These are phyloP conservation scores for Metschnikowia bowlesiae DNA, from an alignment of 805 yeast species.

Conservation along the genomic window DNA sequence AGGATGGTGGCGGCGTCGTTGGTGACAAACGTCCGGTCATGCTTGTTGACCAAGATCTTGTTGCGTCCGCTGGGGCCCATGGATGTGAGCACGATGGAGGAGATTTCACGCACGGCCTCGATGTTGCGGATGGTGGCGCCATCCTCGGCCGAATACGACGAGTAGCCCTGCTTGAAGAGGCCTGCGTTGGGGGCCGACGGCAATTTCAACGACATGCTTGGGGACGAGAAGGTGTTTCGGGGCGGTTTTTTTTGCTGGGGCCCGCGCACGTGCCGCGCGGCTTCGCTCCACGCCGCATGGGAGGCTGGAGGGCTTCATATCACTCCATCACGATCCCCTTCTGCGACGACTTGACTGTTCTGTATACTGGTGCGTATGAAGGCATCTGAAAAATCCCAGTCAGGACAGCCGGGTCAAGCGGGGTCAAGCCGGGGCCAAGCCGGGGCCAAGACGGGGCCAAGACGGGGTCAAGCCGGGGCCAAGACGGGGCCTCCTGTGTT, in stretches of 20 bases:
- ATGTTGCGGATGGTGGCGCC: slow-evolving; percentile 93
- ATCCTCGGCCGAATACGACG: slow-evolving; percentile 79
- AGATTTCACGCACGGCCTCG: slow-evolving; percentile 89
- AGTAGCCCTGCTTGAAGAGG: slow-evolving; percentile 92
- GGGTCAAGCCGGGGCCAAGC: no score
- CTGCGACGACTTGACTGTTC: no score
- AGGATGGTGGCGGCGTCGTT: slow-evolving; percentile 98
- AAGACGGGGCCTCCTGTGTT: no score
- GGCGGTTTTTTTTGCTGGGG: background rate
- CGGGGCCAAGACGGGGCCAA: no score
- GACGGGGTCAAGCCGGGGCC: no score
- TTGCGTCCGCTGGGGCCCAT: slow-evolving; percentile 98
- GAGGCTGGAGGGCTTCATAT: no score
- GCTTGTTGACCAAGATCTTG: slow-evolving; percentile 87
- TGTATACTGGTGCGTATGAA: no score
- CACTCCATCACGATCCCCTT: no score
- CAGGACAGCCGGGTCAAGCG: no score
- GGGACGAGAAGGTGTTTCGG: background rate
- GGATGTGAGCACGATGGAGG: slow-evolving; percentile 86
- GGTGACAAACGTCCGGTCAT: slow-evolving; percentile 83
- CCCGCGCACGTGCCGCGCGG: slow-evolving; percentile 1
- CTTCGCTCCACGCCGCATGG: background rate
- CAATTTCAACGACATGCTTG: slow-evolving; percentile 74
- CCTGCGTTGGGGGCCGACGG: slow-evolving; percentile 94
- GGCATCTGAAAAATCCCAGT: no score